Evolutionary conservation across 2,329 filamentous ascomycete genomes (phyloP).

Genomic region (Lasiodiplodia citricola): DNA sequence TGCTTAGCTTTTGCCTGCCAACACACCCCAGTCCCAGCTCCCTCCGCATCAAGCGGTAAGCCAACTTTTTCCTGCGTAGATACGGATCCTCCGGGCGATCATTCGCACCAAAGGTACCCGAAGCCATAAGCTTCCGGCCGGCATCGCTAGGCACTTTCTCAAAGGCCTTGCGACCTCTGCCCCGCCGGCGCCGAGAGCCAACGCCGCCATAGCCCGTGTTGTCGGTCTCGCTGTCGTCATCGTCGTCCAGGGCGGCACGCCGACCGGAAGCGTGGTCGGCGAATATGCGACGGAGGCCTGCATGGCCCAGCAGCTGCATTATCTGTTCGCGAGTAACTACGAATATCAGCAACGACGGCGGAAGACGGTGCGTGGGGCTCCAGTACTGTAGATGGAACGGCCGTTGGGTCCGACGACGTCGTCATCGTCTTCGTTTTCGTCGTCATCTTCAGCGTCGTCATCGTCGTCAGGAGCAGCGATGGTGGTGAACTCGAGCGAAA

Average conservation of each 20-base stretch:
- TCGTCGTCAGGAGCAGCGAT: constrained; percentile 37
- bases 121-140: constrained; percentile 79
- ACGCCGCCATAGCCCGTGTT: constrained; percentile 45
- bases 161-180: constrained; percentile 61
- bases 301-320: constrained; percentile 59
- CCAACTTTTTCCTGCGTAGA: constrained; percentile 66
- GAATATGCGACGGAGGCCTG: constrained; percentile 60
- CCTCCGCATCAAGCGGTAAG: constrained; percentile 75
- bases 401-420: constrained; percentile 41
- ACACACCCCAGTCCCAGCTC: constrained; percentile 74
- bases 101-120: constrained; percentile 77
- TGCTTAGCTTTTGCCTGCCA: constrained; percentile 64
- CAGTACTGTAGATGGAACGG: constrained; percentile 30
- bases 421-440: constrained; percentile 34
- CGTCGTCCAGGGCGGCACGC: constrained; percentile 37
- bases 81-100: constrained; percentile 57
- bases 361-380: constrained; percentile 24
- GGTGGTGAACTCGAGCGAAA: constrained; percentile 44
- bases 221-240: constrained; percentile 46
- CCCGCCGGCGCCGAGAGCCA: constrained; percentile 47
- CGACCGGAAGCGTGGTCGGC: constrained; percentile 38
- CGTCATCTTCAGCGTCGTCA: constrained; percentile 43
- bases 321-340: constrained; percentile 57
- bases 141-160: constrained; percentile 84
- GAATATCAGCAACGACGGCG: constrained; percentile 22